These are phyloP conservation scores for Mercurialis annua DNA, from an alignment of 345 rosid genomes.

Conservation along the genomic window DNA sequence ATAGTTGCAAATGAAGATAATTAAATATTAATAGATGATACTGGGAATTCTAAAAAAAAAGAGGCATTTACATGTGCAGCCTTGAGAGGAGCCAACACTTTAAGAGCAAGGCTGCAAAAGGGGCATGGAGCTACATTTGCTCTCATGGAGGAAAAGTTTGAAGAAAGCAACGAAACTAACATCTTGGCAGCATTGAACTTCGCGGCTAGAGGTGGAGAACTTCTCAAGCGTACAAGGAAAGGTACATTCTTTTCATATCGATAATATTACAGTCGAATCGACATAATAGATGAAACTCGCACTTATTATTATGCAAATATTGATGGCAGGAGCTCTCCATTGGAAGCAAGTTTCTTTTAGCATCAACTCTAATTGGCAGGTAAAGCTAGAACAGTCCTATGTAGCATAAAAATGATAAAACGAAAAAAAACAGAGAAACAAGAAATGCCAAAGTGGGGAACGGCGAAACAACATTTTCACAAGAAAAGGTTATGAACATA, in stretches of 20 bases:
- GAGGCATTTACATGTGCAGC: conserved; percentile 40
- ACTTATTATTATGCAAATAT: conserved; percentile 14
- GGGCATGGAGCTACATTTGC: conserved; percentile 41
- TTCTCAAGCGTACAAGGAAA: conserved; percentile 90
- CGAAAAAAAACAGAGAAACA: too few species aligned
- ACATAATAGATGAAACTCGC: neutral
- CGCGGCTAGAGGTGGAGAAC: conserved; percentile 77
- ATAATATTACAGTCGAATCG: neutral
- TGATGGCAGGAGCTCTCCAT: conserved; percentile 72
- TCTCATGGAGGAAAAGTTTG: conserved; percentile 46
- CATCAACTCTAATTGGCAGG: conserved; percentile 78
- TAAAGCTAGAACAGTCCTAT: conserved; percentile 32
- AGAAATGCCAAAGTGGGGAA: too few species aligned
- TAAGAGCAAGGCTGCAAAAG: conserved; percentile 71
- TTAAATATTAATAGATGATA: neutral
- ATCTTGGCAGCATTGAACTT: conserved; percentile 55
- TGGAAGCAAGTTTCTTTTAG: conserved; percentile 89
- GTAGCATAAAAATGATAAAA: too few species aligned
- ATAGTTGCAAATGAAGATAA: neutral
- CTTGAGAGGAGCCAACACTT: conserved; percentile 69
- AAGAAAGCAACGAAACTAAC: conserved; percentile 42
- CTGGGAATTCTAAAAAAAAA: neutral
- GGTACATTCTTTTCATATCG: conserved; percentile 38
- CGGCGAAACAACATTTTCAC: too few species aligned
- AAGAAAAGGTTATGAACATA: too few species aligned